Percentiles rank a stretch among this genome's conserved stretches.
These are phyloP conservation scores for Tulasnella sp. DNA, from an alignment of 768 basidiomycete species.

Conservation along the genomic window DNA sequence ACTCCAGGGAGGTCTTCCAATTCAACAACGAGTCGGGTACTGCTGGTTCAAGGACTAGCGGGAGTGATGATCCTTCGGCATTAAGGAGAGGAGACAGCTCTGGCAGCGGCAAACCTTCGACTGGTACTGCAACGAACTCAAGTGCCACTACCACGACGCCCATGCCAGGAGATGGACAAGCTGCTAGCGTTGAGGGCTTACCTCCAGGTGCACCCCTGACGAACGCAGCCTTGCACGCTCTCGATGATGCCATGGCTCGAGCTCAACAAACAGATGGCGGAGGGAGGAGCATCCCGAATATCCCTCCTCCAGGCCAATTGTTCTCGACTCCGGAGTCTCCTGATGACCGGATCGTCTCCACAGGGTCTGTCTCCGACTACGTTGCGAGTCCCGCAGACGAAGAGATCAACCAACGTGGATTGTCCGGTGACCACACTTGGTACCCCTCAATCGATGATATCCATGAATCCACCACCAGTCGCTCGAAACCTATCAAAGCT, in stretches of 20 bases:
- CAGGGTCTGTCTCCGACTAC: not conserved
- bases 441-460: conserved; percentile 49
- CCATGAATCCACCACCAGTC: conserved; percentile 61
- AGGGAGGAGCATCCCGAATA: not conserved
- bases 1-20: conserved; percentile 32
- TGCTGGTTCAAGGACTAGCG: conserved; percentile 12
- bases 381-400: not conserved
- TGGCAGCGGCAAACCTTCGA: conserved; percentile 5
- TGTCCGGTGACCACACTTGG: conserved; percentile 33
- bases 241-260: not conserved
- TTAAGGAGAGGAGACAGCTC: not conserved
- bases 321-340: not conserved
- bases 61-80: conserved; percentile 6
- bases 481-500: conserved; percentile 59
- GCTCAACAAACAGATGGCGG: not conserved
- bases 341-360: not conserved
- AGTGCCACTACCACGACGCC: conserved; percentile 6
- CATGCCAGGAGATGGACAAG: not conserved
- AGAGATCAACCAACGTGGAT: not conserved
- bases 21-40: not conserved
- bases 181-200: not conserved
- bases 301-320: conserved; percentile 3
- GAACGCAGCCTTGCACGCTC: conserved; percentile 16
- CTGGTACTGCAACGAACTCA: conserved; percentile 22
- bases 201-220: conserved; percentile 15